phyloP scores from a whole-genome alignment of 2,329 filamentous ascomycete genomes.

The Trichoderma lentiforme region DNA sequence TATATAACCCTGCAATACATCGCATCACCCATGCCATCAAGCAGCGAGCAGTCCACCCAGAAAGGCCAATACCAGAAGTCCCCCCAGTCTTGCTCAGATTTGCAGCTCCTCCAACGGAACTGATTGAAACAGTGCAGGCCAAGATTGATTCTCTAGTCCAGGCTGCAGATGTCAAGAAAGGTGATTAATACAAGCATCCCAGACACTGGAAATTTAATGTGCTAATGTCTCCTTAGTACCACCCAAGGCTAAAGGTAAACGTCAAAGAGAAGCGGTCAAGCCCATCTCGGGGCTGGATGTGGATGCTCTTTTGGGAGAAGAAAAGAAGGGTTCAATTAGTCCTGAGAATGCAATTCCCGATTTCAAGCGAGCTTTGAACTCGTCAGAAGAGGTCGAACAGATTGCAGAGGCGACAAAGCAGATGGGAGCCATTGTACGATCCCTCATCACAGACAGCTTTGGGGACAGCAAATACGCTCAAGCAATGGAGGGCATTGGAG shows the following conservation, averaged over 20 bases:
- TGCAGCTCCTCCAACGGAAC: conserved; percentile 65
- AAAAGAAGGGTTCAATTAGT: conserved; percentile 43
- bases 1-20: conserved; percentile 82
- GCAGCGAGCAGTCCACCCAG: conserved; percentile 72
- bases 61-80: conserved; percentile 58
- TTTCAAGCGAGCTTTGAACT: conserved; percentile 75
- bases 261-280: conserved; percentile 66
- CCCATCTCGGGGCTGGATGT: conserved; percentile 89
- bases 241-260: conserved; percentile 72
- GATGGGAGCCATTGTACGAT: conserved; percentile 68
- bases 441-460: conserved; percentile 67
- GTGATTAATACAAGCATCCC: conserved; percentile 35
- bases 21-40: conserved; percentile 83
- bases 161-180: conserved; percentile 79
- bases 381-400: conserved; percentile 56
- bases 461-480: conserved; percentile 72
- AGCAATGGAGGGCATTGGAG: conserved; percentile 71
- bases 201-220: not conserved
- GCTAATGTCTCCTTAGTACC: conserved; percentile 55
- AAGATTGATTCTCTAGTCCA: conserved; percentile 64
- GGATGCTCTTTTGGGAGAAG: conserved; percentile 69
- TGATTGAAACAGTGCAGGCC: conserved; percentile 55
- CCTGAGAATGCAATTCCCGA: conserved; percentile 79
- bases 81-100: conserved; percentile 67
- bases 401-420: conserved; percentile 69